Evolutionary conservation across 257 asterid genomes (phyloP).

Genomic region (Solanum gandarillasii): DNA sequence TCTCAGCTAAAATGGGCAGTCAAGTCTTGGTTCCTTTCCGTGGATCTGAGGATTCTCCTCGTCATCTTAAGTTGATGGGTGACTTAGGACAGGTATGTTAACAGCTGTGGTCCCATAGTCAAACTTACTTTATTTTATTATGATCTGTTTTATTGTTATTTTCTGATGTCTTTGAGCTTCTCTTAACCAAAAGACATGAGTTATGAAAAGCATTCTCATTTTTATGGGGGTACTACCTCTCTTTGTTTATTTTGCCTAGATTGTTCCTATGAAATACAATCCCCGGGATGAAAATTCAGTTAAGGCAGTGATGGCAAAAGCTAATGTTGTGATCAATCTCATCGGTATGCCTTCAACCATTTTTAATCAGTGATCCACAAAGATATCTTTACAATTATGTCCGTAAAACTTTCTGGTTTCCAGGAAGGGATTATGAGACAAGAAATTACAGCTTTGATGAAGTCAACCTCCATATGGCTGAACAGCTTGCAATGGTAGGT

Average conservation of each 20-base stretch:
- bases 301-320: slow-evolving; percentile 98
- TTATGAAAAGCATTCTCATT: neutral
- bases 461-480: slow-evolving; percentile 84
- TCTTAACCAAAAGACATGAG: neutral
- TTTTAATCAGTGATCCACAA: neutral
- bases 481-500: slow-evolving; percentile 72
- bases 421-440: slow-evolving; percentile 95
- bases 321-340: slow-evolving; percentile 94
- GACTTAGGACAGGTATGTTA: slow-evolving; percentile 89
- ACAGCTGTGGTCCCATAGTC: neutral
- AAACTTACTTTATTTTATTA: neutral
- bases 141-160: neutral
- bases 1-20: slow-evolving; percentile 89
- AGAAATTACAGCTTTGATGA: slow-evolving; percentile 93
- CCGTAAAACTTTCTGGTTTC: slow-evolving; percentile 2
- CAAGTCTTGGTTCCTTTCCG: slow-evolving; percentile 95
- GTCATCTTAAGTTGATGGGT: slow-evolving; percentile 99
- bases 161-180: neutral
- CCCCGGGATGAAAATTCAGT: slow-evolving; percentile 88
- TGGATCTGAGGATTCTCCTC: slow-evolving; percentile 85
- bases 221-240: neutral
- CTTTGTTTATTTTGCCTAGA: slow-evolving; percentile 30
- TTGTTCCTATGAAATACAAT: slow-evolving; percentile 90
- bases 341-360: slow-evolving; percentile 41
- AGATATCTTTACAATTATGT: neutral